Percentiles rank a stretch among this genome's conserved stretches.
Conservation (phyloP, 768 basidiomycete species). For the Stropharia rugosoannulata region DNA sequence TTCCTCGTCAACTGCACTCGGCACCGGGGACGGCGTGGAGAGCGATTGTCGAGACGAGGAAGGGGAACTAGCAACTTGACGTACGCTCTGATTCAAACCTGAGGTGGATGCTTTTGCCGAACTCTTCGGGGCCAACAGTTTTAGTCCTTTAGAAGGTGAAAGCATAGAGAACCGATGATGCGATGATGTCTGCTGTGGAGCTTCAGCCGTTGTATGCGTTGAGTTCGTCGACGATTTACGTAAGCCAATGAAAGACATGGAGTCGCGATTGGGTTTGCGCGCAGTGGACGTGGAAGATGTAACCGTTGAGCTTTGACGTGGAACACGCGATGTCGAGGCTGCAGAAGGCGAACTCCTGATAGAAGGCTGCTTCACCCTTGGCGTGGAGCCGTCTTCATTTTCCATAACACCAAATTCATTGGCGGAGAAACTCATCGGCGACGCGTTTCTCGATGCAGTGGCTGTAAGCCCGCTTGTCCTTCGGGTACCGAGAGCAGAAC, state of each 20-base stretch:
- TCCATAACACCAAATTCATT: conserved; percentile 87
- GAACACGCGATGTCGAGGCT: conserved; percentile 53
- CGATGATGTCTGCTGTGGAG: conserved; percentile 32
- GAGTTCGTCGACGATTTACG: conserved; percentile 86
- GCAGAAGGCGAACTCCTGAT: conserved; percentile 59
- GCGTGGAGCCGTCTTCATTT: conserved; percentile 46
- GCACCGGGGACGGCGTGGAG: conserved; percentile 84
- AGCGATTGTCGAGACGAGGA: conserved; percentile 73
- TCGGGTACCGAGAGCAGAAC: conserved; percentile 49
- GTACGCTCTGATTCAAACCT: conserved; percentile 46
- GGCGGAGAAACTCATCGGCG: conserved; percentile 52
- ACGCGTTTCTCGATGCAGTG: conserved; percentile 62
- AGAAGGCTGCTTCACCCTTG: conserved; percentile 57
- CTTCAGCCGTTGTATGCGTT: conserved; percentile 55
- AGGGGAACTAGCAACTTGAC: conserved; percentile 56
- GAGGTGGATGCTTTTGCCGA: conserved; percentile 56
- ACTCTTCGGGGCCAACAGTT: conserved; percentile 78
- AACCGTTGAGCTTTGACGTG: conserved; percentile 61
- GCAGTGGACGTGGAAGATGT: conserved; percentile 44
- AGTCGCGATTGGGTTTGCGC: conserved; percentile 76
- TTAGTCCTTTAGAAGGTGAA: conserved; percentile 82
- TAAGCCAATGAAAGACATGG: conserved; percentile 72
- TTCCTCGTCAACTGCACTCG: conserved; percentile 79
- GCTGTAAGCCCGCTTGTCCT: conserved; percentile 57
- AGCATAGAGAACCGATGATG: conserved; percentile 77